Conservation (phyloP, 257 asterid species). For the Solanum okadae region DNA sequence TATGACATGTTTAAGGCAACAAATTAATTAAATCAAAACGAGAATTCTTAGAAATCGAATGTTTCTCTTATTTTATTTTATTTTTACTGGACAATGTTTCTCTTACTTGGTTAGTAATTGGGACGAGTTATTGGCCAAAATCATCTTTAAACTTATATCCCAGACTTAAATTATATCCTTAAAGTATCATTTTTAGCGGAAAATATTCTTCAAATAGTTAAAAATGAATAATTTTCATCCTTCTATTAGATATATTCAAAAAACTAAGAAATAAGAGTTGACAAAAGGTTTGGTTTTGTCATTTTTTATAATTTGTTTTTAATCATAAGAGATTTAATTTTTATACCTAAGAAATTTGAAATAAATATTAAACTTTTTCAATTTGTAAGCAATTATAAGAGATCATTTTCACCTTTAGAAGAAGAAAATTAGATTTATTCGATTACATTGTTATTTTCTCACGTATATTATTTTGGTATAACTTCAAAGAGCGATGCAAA, state of each 20-base stretch:
- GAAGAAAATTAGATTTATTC: no score
- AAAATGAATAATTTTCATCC: no score
- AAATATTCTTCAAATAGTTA: no score
- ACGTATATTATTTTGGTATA: no score
- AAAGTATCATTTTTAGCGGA: no score
- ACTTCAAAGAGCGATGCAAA: background rate
- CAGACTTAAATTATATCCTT: no score
- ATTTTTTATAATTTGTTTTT: no score
- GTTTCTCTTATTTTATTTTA: background rate
- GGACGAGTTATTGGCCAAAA: background rate
- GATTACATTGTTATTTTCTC: background rate
- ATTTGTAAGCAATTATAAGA: background rate
- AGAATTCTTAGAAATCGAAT: background rate
- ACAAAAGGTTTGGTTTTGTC: background rate
- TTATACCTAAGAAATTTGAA: background rate
- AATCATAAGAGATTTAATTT: background rate
- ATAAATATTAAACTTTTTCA: no score
- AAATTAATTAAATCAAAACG: no score
- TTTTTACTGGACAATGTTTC: background rate
- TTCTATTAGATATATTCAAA: no score
- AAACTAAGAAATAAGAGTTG: background rate
- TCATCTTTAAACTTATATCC: no score
- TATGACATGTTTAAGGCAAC: rapidly evolving
- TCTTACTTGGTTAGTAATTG: background rate
- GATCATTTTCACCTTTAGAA: background rate